phyloP scores from a whole-genome alignment of 345 rosid species.

The Melaleuca quinquenervia region DNA sequence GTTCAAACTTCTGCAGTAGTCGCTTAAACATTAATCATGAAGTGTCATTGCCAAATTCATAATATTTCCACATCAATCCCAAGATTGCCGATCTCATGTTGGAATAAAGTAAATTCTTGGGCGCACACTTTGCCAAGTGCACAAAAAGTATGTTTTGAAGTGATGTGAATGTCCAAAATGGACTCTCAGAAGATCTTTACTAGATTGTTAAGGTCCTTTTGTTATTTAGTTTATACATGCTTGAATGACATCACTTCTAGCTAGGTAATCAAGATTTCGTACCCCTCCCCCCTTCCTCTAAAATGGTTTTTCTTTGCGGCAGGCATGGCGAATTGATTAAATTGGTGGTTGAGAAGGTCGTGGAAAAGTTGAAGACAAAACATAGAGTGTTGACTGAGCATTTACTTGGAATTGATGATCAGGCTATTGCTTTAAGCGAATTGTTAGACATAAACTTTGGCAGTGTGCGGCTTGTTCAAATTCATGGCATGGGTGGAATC shows the following conservation, averaged over 20 bases:
- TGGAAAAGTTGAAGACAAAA: not conserved
- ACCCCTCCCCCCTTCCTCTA: fast-evolving
- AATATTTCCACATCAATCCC: too few relatives aligned
- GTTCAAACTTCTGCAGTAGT: too few relatives aligned
- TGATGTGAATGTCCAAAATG: too few relatives aligned
- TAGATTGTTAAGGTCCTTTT: not conserved
- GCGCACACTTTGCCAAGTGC: too few relatives aligned
- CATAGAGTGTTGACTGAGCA: not conserved
- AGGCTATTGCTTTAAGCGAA: not conserved
- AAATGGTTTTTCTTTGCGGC: not conserved
- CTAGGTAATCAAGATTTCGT: not conserved
- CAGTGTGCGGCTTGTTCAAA: not conserved
- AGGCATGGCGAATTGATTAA: not conserved
- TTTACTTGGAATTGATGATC: not conserved
- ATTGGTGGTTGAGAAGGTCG: not conserved
- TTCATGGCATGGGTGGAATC: not conserved
- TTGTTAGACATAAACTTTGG: not conserved
- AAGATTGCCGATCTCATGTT: too few relatives aligned
- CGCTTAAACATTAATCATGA: too few relatives aligned
- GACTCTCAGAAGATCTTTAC: not conserved
- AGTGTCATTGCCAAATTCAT: too few relatives aligned
- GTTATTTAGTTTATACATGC: not conserved
- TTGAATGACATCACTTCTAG: not conserved
- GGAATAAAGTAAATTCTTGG: too few relatives aligned
- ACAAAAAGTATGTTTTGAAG: too few relatives aligned